Base-by-base conservation (phyloP, 257 asterid species). In the Oldenlandia corymbosa region DNA sequence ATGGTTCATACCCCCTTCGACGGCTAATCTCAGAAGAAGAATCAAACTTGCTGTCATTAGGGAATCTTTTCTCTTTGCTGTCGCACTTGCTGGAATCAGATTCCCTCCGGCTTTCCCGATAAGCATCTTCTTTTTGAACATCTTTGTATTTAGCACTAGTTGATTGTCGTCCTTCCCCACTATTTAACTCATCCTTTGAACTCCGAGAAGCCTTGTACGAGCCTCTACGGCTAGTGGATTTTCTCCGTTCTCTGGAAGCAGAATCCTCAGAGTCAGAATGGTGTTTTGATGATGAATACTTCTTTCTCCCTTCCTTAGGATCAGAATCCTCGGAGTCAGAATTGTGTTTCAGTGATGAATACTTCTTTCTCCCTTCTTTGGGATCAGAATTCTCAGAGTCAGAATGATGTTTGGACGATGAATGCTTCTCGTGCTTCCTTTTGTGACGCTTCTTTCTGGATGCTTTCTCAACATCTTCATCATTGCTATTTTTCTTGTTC, bases 381-480 rank as follows among this genome's bases (percentile, higher is more conserved):
- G 58, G 32, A 72, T 70, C 39, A 34, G 63, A 47, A 23, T 68
- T 80, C 47, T 79, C 78, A 16, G 67, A 62, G 71, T 79, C 91
- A 3, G 83, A 76, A 68, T 74, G 82, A 61, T 68, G 79, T 36
- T 62, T 80, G 17, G 85, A 73, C 9, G 88, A 80, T 63, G 85
- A 78, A 69, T 66, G 73, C 45, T 59, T 79, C 51, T 36, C 70
- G 17, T 73, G 84, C 77, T 81, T 76, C 73, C 80, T 81, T 70
- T 74, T 83, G 73, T 41, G 66, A 58, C 80, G 86, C 76, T 78
- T 84, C 73, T 70, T 73, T 62, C 63, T 76, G 31, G 49, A 71
- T 74, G 78, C 81, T 72, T 73, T 80, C 70, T 67, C 80, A 26
- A 77, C 88, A 65, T 80, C 73, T 26, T 64, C 53, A 32, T 24